Base-by-base conservation (phyloP, 2,329 filamentous ascomycete species). In the Knufia petricola region DNA sequence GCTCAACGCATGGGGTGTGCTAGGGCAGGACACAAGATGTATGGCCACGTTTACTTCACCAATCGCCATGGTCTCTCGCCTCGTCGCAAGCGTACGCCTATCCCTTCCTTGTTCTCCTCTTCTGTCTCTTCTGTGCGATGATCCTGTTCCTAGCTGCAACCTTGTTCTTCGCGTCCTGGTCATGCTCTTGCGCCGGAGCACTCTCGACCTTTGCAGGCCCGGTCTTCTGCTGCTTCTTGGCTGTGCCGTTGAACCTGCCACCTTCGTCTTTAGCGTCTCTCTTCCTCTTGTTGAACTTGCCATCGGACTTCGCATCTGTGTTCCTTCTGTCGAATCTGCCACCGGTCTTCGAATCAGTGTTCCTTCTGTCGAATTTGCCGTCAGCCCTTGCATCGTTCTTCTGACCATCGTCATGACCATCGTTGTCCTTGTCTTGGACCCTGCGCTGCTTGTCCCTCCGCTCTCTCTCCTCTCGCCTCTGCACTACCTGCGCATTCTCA, bases 401-500 rank as follows among this genome's bases (percentile, higher is more conserved):
- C 51, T 55, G 44, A 54, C 55, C 54, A 39, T 57, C 51, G 2
- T 41, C 42, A 46, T 44, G 46, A 52, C 24, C 44, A 48, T 57
- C 52, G 65, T 65, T 36, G 57, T 63, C 36, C 62, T 64, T 58
- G 63, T 67, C 37, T 10, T 34, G 60, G 60, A 57, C 63, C 63
- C 36, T 44, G 31, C 51, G 23, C 36, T 51, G 50, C 38, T 42
- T 46, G 24, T 45, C 51, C 42, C 51, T 79, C 45, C 69, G 65
- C 62, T 87, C 82, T 42, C 71, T 71, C 52, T 82, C 79, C 52
- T 74, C 78, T 48, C 94, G 77, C 55, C 92, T 77, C 57, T 82
- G 78, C n/a, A 98, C 84, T 1, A 98, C 92, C 61, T 95, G 89
- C 1, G 87, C 89, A 60, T 98, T 98, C 69, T 98, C 92, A 64